phyloP scores from a whole-genome alignment of 2,329 filamentous ascomycete species.

The Rhynchosporium secalis region DNA sequence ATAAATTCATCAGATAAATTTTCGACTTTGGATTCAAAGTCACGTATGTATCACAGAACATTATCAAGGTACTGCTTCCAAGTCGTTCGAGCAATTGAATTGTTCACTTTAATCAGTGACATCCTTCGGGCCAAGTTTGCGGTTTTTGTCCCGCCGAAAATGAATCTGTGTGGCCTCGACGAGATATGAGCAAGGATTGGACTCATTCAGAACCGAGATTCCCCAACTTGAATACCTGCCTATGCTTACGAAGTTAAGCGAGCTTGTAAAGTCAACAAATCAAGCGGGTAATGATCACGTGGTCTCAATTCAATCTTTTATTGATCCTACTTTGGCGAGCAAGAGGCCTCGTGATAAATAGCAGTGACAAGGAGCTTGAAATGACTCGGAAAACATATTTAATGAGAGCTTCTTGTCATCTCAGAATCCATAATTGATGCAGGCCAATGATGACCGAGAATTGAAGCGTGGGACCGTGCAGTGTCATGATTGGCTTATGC shows the following conservation, averaged over 20 bases:
- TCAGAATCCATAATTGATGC: background rate
- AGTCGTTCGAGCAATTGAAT: too few species aligned
- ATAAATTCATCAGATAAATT: too few species aligned
- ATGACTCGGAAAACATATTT: background rate
- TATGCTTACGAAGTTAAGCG: background rate
- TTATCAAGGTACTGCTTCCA: too few species aligned
- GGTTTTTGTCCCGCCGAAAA: too few species aligned
- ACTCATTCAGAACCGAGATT: background rate
- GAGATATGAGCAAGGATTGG: background rate
- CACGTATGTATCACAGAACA: too few species aligned
- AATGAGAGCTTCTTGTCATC: background rate
- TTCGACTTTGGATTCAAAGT: too few species aligned
- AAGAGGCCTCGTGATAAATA: background rate
- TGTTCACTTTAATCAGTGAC: too few species aligned
- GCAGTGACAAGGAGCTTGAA: background rate
- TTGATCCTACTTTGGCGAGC: too few species aligned
- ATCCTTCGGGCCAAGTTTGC: too few species aligned
- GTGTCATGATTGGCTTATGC: constrained; percentile 20
- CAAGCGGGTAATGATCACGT: background rate
- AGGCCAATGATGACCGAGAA: constrained; percentile 1
- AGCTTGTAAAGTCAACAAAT: constrained; percentile 4
- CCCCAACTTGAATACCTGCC: background rate
- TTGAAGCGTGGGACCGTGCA: constrained; percentile 24
- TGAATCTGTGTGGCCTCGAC: background rate
- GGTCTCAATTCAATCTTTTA: background rate